Base-by-base conservation (phyloP, 345 rosid genomes). In the Hypericum androsaemum region DNA sequence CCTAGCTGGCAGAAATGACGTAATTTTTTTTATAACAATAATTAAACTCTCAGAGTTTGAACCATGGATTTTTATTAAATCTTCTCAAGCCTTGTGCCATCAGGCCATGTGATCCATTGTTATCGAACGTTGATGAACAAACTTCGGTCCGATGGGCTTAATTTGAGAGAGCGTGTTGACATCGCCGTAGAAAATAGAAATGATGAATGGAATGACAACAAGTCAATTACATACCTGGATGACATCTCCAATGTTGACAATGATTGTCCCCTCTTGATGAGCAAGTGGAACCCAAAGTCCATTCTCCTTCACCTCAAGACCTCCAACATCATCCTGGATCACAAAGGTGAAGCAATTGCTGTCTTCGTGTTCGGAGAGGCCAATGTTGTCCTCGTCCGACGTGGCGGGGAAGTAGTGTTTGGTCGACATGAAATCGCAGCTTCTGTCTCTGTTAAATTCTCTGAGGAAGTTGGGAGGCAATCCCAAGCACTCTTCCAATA, bases 281-380 rank as follows among this genome's bases (percentile, higher is more conserved):
- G 59, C 50, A 0, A 64, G 64, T 0, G 77, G 80, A 39, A 81
- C 64, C 84, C 84, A 76, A 50, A 61, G 32, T 7, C 78, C 74
- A 6, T 72, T 53, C 50, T 64, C 66, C 32, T 50, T 38, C 22
- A 78, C 84, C 54, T 78, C 57, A 3, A 81, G 56, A 14, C 84
- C 84, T 37, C 77, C 79, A 38, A 51, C 75, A 12, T 72, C 70
- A 55, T 74, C 88, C 63, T 78, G 82, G 66, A 72, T 64, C 10
- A 74, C 72, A 14, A 76, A 72, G 5, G 72, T 78, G 68, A 81
- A 8, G 44, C 58, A 63, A 49, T 78, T 81, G 10, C 66, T 57
- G 32, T 75, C 87, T 65, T 75, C 80, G 13, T 81, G 83, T 57
- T 70, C 66, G 0, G 59, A 49, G 52, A 74, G 14, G 7, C 84